These are phyloP conservation scores for Pestalotiopsis sp. DNA, from an alignment of 2,329 filamentous ascomycete species.

Conservation along the genomic window DNA sequence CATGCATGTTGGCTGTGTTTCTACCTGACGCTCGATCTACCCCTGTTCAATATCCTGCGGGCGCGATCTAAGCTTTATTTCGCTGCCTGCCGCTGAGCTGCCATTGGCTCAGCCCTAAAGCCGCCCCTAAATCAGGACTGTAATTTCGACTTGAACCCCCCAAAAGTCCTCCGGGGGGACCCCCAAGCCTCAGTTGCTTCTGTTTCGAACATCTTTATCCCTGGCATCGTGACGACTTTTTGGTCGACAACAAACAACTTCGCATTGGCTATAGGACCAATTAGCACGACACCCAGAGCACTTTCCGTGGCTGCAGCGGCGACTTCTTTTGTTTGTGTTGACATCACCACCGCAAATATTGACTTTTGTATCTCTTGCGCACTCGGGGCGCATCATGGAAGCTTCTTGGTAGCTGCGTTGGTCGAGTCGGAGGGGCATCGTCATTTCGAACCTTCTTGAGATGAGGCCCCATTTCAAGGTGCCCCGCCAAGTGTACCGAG, in stretches of 20 bases:
- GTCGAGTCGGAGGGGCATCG: not conserved
- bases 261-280: not conserved
- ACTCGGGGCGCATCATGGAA: not conserved
- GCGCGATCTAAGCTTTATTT: constrained; percentile 7
- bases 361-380: not conserved
- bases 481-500: constrained; percentile 5
- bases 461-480: not conserved
- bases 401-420: not conserved
- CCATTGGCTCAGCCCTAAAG: constrained; percentile 12
- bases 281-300: not conserved
- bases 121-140: constrained; percentile 10
- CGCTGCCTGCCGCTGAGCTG: constrained; percentile 6
- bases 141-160: constrained; percentile 8
- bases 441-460: constrained; percentile 8
- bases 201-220: not conserved
- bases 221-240: not conserved
- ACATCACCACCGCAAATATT: not conserved
- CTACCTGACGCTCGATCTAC: constrained; percentile 3
- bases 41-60: constrained; percentile 9
- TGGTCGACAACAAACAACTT: not conserved
- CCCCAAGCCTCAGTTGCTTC: not conserved
- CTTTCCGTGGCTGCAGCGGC: not conserved
- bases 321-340: not conserved
- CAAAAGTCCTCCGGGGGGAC: not conserved
- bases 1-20: not conserved